phyloP scores from a whole-genome alignment of 441 rosid genomes.

The Eutrema salsugineum region DNA sequence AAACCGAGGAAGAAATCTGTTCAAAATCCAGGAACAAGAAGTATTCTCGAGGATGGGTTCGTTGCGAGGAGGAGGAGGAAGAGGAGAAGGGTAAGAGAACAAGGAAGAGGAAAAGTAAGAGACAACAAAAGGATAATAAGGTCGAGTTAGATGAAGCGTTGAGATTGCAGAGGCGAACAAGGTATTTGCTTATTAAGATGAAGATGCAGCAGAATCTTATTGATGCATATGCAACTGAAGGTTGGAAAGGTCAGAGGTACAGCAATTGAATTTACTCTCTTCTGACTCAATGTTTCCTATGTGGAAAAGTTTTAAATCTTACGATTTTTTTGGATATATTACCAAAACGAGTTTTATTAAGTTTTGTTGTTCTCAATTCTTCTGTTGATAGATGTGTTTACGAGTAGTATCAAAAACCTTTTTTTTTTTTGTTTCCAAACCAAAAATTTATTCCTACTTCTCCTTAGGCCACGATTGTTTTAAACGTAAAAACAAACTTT shows the following conservation, averaged over 20 bases:
- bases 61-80: slow-evolving; percentile 22
- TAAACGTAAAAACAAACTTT: neutral
- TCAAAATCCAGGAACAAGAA: slow-evolving; percentile 34
- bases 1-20: slow-evolving; percentile 36
- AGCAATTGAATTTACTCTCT: slow-evolving; percentile 17
- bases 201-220: slow-evolving; percentile 97
- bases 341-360: neutral
- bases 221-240: slow-evolving; percentile 97
- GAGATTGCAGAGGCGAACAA: slow-evolving; percentile 83
- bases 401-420: neutral
- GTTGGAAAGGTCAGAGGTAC: slow-evolving; percentile 99
- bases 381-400: neutral
- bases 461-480: neutral
- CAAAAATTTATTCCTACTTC: neutral
- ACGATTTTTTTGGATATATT: slow-evolving; percentile 1
- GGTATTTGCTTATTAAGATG: slow-evolving; percentile 87
- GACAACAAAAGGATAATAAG: slow-evolving; percentile 45
- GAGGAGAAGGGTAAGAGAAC: slow-evolving; percentile 37
- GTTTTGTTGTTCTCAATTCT: neutral
- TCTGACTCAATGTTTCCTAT: neutral
- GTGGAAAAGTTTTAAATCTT: neutral
- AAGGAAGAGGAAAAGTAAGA: slow-evolving; percentile 53
- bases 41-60: slow-evolving; percentile 32
- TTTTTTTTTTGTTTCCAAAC: neutral
- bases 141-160: slow-evolving; percentile 67